Evolutionary conservation across 2,329 filamentous ascomycete genomes (phyloP).

Genomic region (Ceratocystis eucalypticola): DNA sequence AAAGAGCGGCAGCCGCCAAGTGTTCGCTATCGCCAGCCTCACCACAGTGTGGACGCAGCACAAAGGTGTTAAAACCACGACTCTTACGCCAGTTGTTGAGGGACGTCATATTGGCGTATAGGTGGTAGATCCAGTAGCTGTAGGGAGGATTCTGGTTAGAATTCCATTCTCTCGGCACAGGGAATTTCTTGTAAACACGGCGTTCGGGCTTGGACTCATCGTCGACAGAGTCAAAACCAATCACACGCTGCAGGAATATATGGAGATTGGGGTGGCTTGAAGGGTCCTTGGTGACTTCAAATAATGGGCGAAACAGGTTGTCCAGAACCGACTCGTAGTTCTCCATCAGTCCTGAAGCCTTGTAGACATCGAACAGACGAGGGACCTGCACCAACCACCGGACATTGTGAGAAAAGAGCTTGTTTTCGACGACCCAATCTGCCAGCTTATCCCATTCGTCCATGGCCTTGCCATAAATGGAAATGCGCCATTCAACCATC

Average conservation of each 20-base stretch:
- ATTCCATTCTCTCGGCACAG: conserved; percentile 75
- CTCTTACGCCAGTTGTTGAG: conserved; percentile 84
- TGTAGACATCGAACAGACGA: conserved; percentile 90
- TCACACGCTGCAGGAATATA: conserved; percentile 83
- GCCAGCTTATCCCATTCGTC: conserved; percentile 97
- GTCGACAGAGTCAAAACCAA: conserved; percentile 95
- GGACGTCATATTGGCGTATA: conserved; percentile 86
- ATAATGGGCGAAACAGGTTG: conserved; percentile 87
- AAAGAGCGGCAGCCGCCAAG: conserved; percentile 77
- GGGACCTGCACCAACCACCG: conserved; percentile 95
- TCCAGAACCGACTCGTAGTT: conserved; percentile 80
- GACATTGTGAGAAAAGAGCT: conserved; percentile 93
- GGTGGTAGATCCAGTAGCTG: conserved; percentile 97
- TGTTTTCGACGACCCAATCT: conserved; percentile 95
- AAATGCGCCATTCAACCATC: conserved; percentile 98
- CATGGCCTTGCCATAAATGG: conserved; percentile 81
- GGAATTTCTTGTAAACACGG: conserved; percentile 89
- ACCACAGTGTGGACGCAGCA: conserved; percentile 85
- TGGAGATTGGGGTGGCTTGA: conserved; percentile 82
- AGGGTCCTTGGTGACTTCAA: conserved; percentile 84
- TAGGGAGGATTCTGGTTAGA: conserved; percentile 95
- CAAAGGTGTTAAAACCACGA: conserved; percentile 89
- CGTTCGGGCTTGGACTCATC: conserved; percentile 96
- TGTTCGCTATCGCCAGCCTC: conserved; percentile 96
- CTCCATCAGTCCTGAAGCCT: conserved; percentile 71